phyloP scores from a whole-genome alignment of 2,329 filamentous ascomycete species.

The Stenocarpella maydis region DNA sequence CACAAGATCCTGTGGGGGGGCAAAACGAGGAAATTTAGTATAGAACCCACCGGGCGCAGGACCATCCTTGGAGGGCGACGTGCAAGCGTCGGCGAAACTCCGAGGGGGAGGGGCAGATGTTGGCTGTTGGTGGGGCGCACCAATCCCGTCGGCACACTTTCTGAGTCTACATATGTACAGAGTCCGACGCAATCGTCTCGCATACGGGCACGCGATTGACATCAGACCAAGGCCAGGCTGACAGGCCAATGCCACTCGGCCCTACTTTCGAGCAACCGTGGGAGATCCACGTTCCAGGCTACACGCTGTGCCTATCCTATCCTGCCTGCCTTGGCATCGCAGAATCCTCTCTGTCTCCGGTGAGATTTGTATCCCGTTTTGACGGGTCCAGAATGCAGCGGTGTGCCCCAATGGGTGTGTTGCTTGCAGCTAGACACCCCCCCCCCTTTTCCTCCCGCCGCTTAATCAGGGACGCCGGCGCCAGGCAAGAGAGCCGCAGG shows the following conservation, averaged over 20 bases:
- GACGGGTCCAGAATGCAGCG: slow-evolving; percentile 15
- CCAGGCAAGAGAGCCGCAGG: slow-evolving; percentile 11
- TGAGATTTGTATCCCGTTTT: slow-evolving; percentile 12
- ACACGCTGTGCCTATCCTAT: no score
- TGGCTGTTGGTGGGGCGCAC: slow-evolving; percentile 16
- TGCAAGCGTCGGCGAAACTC: slow-evolving; percentile 6
- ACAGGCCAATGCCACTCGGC: slow-evolving; percentile 22
- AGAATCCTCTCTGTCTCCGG: not conserved
- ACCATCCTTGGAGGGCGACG: slow-evolving; percentile 5
- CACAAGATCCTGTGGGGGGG: slow-evolving; percentile 22
- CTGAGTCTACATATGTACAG: slow-evolving; percentile 7
- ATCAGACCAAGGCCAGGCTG: not conserved
- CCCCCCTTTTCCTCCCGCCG: not conserved
- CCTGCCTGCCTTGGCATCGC: not conserved
- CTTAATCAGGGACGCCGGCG: not conserved
- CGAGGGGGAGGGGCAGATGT: slow-evolving; percentile 5
- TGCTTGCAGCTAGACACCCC: slow-evolving; percentile 15
- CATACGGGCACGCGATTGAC: slow-evolving; percentile 15
- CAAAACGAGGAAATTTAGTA: slow-evolving; percentile 6
- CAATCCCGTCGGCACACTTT: slow-evolving; percentile 13
- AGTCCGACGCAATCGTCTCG: not conserved
- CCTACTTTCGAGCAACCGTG: not conserved
- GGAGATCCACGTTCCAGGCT: no score
- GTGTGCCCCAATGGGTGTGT: slow-evolving; percentile 13
- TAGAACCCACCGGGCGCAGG: slow-evolving; percentile 11